Percentiles rank a stretch among this genome's conserved stretches.
Evolutionary conservation across 1,284 basidiomycete species (phyloP).

Genomic region (Bjerkandera adusta): DNA sequence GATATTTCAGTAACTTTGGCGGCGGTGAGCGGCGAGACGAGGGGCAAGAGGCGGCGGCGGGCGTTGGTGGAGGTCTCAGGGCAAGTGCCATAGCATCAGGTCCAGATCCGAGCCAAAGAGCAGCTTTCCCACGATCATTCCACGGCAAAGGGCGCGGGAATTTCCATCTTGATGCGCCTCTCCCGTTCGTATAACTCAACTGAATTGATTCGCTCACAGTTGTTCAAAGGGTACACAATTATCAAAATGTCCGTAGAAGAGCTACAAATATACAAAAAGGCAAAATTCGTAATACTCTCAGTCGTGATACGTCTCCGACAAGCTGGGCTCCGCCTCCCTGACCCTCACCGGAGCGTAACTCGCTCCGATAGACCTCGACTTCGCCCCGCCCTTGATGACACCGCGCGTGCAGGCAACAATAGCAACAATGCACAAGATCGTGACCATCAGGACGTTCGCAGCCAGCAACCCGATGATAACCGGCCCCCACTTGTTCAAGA

Average conservation of each 20-base stretch:
- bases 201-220: not conserved
- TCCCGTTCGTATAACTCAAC: not conserved
- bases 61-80: not conserved
- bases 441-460: conserved; percentile 10
- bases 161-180: too few species aligned
- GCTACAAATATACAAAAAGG: not conserved
- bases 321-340: not conserved
- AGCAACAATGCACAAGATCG: conserved; percentile 11
- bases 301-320: not conserved
- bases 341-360: not conserved
- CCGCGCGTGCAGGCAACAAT: conserved; percentile 8
- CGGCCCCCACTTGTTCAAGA: conserved; percentile 11
- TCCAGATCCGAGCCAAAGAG: too few species aligned
- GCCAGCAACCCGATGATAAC: conserved; percentile 11
- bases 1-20: not conserved
- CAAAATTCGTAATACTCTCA: not conserved
- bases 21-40: too few species aligned
- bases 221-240: too few species aligned
- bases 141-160: too few species aligned
- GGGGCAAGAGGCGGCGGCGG: not conserved
- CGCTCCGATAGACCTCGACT: not conserved
- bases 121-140: too few species aligned
- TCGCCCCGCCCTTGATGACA: not conserved
- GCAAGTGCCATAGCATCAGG: not conserved
- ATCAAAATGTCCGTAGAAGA: too few species aligned